Conservation (phyloP, 345 rosid species). For the Brassica napus region DNA sequence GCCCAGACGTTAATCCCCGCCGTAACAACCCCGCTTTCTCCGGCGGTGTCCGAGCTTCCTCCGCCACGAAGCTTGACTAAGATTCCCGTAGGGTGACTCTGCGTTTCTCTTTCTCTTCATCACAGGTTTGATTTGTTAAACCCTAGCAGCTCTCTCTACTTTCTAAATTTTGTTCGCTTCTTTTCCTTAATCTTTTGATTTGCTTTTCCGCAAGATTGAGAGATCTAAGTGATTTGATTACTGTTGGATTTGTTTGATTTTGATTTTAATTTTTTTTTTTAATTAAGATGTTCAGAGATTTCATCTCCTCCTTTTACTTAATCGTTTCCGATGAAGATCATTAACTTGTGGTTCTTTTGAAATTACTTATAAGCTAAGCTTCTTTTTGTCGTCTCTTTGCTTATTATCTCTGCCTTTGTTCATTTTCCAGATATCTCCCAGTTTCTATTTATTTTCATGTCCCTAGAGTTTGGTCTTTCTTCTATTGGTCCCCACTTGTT, state of each 20-base stretch:
- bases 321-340: constrained; percentile 4
- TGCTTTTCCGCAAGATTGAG: background rate
- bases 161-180: background rate
- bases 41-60: constrained; percentile 13
- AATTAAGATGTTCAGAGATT: background rate
- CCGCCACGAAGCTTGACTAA: background rate
- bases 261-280: background rate
- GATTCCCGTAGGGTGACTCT: background rate
- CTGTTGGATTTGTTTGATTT: background rate
- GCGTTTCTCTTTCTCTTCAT: background rate
- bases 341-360: constrained; percentile 15
- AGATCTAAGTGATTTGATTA: constrained; percentile 28
- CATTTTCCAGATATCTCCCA: background rate
- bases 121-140: background rate
- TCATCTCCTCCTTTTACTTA: constrained; percentile 17
- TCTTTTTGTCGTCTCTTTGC: constrained; percentile 14
- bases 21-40: background rate
- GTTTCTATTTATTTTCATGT: background rate
- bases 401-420: background rate
- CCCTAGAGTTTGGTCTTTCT: constrained; percentile 21
- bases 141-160: background rate
- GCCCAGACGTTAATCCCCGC: constrained; percentile 2
- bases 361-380: constrained; percentile 26
- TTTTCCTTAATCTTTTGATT: background rate
- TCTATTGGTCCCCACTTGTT: constrained; percentile 2